These are phyloP conservation scores for Albophoma yamanashiensis DNA, from an alignment of 2,329 filamentous ascomycete species.

Conservation along the genomic window DNA sequence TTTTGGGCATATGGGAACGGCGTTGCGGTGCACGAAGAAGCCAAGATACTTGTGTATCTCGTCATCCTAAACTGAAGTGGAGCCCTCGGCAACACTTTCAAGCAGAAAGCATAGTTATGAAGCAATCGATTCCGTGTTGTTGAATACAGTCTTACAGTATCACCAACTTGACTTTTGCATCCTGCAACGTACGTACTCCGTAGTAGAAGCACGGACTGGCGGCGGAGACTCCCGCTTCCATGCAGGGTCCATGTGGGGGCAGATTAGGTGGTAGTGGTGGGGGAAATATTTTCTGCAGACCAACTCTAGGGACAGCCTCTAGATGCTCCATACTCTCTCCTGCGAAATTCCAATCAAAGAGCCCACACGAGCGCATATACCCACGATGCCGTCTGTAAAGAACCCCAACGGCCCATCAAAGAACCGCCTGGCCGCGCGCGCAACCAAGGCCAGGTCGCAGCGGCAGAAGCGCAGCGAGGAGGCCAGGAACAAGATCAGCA, in stretches of 20 bases:
- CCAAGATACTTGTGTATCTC: neutral
- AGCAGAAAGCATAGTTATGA: neutral
- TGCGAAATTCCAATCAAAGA: neutral
- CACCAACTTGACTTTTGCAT: too few species aligned
- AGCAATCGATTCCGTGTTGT: neutral
- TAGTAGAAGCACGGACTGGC: neutral
- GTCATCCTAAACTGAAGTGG: neutral
- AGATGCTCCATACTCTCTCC: neutral
- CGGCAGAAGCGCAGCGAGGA: slow-evolving; percentile 29
- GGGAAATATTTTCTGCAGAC: neutral
- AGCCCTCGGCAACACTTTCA: neutral
- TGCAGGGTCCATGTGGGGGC: neutral
- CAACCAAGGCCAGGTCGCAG: slow-evolving; percentile 31
- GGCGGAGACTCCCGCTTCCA: neutral
- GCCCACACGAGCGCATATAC: neutral
- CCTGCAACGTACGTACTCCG: too few species aligned
- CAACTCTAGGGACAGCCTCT: neutral
- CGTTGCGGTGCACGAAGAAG: neutral
- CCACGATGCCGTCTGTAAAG: slow-evolving; percentile 41
- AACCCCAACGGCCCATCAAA: slow-evolving; percentile 48
- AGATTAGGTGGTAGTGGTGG: neutral
- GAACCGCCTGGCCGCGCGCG: slow-evolving; percentile 38
- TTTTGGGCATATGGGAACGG: neutral
- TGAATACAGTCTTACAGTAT: too few species aligned
- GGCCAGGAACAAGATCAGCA: slow-evolving; percentile 26